These are phyloP conservation scores for Neurospora tetraspora DNA, from an alignment of 495 filamentous ascomycete species.

Conservation along the genomic window DNA sequence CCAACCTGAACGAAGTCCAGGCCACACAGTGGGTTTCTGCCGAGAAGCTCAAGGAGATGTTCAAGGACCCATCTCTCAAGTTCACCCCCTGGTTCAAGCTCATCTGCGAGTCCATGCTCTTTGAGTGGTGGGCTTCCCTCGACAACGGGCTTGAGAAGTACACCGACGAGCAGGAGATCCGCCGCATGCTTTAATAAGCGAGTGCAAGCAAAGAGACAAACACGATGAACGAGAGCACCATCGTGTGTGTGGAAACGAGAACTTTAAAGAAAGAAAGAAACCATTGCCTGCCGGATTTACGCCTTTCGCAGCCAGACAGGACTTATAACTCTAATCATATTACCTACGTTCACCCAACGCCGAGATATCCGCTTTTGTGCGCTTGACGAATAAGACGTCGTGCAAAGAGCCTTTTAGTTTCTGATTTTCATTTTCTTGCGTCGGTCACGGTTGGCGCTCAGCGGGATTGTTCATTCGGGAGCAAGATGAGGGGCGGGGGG, in stretches of 20 bases:
- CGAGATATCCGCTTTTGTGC: conserved; percentile 20
- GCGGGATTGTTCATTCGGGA: background rate
- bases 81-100: conserved; percentile 99
- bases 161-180: conserved; percentile 73
- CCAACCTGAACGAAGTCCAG: conserved; percentile 80
- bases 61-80: conserved; percentile 63
- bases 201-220: background rate
- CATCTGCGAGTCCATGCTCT: conserved; percentile 94
- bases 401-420: conserved; percentile 15
- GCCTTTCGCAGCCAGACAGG: background rate
- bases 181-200: conserved; percentile 55
- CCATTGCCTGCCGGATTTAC: background rate
- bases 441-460: conserved; percentile 1
- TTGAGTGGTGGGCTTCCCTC: conserved; percentile 95
- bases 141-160: conserved; percentile 75
- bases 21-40: conserved; percentile 74
- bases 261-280: background rate
- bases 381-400: conserved; percentile 12
- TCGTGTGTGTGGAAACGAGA: background rate
- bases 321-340: background rate
- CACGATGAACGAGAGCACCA: background rate
- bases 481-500: background rate
- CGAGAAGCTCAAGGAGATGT: conserved; percentile 76
- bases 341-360: background rate
- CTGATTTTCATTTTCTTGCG: conserved; percentile 18